A percentile compares a stretch with the other conserved stretches of the same genome.
Conservation (phyloP, 371 early-diverging fungal genomes). For the Circinella minor region DNA sequence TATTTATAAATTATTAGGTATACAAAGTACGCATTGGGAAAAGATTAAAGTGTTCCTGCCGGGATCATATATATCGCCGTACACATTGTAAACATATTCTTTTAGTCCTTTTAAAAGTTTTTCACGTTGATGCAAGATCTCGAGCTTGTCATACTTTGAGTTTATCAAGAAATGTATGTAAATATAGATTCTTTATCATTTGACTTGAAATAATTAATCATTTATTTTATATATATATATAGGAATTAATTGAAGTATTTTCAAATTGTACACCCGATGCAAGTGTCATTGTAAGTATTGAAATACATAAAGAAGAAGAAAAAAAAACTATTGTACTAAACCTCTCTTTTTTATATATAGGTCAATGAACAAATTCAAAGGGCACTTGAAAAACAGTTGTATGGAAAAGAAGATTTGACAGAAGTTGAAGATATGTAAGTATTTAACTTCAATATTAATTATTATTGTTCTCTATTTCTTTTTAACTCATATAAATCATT, state of each 20-base stretch:
- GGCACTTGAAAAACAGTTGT: neutral
- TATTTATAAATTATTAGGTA: slow-evolving; percentile 12
- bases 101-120: slow-evolving; percentile 37
- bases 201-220: neutral
- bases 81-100: slow-evolving; percentile 43
- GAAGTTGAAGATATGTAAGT: neutral
- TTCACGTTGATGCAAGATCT: slow-evolving; percentile 22
- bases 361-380: too few relatives aligned
- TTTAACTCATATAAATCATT: too few relatives aligned
- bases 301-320: too few relatives aligned
- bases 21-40: slow-evolving; percentile 31
- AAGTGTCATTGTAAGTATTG: slow-evolving; percentile 21
- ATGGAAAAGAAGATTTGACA: neutral
- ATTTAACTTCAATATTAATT: neutral
- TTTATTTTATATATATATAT: neutral
- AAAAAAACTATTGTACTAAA: neutral
- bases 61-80: slow-evolving; percentile 22
- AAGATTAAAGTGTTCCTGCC: slow-evolving; percentile 27
- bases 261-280: slow-evolving; percentile 19
- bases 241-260: slow-evolving; percentile 21
- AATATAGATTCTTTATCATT: neutral
- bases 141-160: slow-evolving; percentile 9
- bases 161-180: slow-evolving; percentile 7
- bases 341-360: neutral
- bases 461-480: too few relatives aligned